These are phyloP conservation scores for Sugiyamaella mastotermitis DNA, from an alignment of 805 yeast genomes.

Conservation along the genomic window DNA sequence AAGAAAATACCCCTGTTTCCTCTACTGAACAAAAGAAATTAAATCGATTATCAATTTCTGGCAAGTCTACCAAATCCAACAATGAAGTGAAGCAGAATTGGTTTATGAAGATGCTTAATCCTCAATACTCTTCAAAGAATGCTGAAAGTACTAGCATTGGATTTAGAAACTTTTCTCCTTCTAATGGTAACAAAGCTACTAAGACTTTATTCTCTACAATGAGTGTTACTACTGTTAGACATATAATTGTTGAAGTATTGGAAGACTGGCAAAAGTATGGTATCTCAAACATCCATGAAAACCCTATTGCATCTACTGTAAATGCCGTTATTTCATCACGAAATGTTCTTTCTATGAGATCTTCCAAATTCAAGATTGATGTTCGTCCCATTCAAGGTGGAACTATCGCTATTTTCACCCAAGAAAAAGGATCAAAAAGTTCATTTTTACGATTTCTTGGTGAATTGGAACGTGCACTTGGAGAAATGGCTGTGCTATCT, in stretches of 20 bases:
- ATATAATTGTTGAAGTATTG: conserved; percentile 27
- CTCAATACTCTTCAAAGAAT: neutral
- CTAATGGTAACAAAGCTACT: conserved; percentile 10
- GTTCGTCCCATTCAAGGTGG: conserved; percentile 17
- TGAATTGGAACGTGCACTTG: conserved; percentile 27
- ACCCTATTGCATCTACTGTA: conserved; percentile 24
- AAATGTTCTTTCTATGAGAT: conserved; percentile 30
- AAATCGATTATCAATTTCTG: too few relatives aligned
- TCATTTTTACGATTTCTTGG: conserved; percentile 26
- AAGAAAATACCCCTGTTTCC: neutral
- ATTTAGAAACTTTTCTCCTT: conserved; percentile 1
- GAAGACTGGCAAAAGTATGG: conserved; percentile 35
- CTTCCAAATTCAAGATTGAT: conserved; percentile 25
- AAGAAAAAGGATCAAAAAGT: conserved; percentile 26
- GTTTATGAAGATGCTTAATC: conserved; percentile 30
- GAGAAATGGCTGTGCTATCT: conserved; percentile 13
- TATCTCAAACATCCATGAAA: conserved; percentile 25
- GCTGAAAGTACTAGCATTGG: neutral
- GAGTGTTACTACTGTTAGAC: conserved; percentile 24
- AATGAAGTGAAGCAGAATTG: conserved; percentile 31
- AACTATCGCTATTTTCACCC: conserved; percentile 21
- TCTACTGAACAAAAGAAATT: too few relatives aligned
- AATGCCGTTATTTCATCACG: conserved; percentile 28
- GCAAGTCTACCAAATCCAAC: too few relatives aligned
- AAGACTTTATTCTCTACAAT: conserved; percentile 26